phyloP scores from a whole-genome alignment of 2,329 filamentous ascomycete species.

The Xylaria polymorpha region DNA sequence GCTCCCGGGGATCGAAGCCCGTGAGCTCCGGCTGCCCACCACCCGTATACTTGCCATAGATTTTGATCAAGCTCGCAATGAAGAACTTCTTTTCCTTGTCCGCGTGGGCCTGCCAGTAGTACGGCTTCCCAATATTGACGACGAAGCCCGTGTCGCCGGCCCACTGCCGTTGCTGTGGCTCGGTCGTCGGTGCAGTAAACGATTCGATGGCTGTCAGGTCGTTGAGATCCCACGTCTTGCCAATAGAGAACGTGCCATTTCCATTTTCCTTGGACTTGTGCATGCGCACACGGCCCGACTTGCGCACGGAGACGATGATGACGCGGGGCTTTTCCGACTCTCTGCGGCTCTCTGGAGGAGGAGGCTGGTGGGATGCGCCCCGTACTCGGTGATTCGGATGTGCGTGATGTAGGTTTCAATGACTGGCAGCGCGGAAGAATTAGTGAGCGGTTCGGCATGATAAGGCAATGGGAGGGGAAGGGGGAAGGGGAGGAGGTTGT shows the following conservation, averaged over 20 bases:
- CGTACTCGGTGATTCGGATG: conserved; percentile 89
- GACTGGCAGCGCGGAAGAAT: conserved; percentile 59
- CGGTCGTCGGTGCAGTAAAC: conserved; percentile 72
- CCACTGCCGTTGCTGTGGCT: conserved; percentile 75
- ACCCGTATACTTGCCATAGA: conserved; percentile 95
- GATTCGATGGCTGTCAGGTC: conserved; percentile 87
- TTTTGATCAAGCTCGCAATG: conserved; percentile 94
- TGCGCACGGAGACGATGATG: conserved; percentile 92
- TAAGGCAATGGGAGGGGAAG: not conserved
- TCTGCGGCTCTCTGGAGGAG: conserved; percentile 79
- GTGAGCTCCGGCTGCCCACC: conserved; percentile 81
- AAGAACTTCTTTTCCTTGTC: conserved; percentile 99
- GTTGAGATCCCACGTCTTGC: conserved; percentile 97
- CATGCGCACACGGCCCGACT: conserved; percentile 90
- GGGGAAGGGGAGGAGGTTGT: not conserved
- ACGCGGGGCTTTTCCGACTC: conserved; percentile 87
- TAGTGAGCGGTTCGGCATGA: conserved; percentile 10
- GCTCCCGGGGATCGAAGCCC: conserved; percentile 84
- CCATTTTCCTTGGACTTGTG: conserved; percentile 97
- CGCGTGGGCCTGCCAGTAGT: conserved; percentile 95
- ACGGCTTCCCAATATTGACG: conserved; percentile 90
- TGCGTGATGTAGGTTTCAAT: conserved; percentile 98
- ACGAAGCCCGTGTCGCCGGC: conserved; percentile 86
- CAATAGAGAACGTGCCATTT: conserved; percentile 95
- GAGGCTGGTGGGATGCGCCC: conserved; percentile 83